Conservation (phyloP, 352 stramenopile genomes). For the Phytophthora rubi region DNA sequence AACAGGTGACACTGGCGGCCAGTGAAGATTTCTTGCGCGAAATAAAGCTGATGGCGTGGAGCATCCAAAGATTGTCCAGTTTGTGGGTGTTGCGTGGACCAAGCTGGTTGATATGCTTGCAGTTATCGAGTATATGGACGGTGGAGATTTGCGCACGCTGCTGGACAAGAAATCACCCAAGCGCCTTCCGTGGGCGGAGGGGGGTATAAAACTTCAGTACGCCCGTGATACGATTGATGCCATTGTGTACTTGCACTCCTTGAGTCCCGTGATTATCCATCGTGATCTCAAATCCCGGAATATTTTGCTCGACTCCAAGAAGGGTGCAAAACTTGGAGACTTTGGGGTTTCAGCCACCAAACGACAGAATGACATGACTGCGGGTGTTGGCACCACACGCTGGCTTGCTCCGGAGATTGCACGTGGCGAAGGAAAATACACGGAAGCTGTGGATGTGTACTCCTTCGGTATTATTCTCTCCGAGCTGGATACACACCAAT, state of each 20-base stretch:
- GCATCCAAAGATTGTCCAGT: slow-evolving; percentile 71
- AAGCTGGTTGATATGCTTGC: slow-evolving; percentile 71
- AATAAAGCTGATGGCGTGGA: slow-evolving; percentile 75
- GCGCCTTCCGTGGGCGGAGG: slow-evolving; percentile 33
- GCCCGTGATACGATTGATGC: slow-evolving; percentile 71
- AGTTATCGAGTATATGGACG: slow-evolving; percentile 77
- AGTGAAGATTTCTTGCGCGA: slow-evolving; percentile 74
- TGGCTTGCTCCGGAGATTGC: slow-evolving; percentile 74
- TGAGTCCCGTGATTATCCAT: slow-evolving; percentile 70
- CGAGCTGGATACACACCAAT: slow-evolving; percentile 71
- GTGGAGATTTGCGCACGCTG: slow-evolving; percentile 62
- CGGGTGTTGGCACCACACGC: slow-evolving; percentile 62
- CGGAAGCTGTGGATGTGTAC: slow-evolving; percentile 72
- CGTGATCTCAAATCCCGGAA: slow-evolving; percentile 80
- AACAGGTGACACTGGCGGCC: slow-evolving; percentile 48
- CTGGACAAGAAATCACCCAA: slow-evolving; percentile 48
- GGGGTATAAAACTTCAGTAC: slow-evolving; percentile 51
- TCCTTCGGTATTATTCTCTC: slow-evolving; percentile 73
- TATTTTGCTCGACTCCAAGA: slow-evolving; percentile 66
- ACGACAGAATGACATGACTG: slow-evolving; percentile 64
- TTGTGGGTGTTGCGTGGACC: slow-evolving; percentile 80
- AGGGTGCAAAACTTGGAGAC: slow-evolving; percentile 70
- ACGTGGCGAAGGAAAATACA: slow-evolving; percentile 66
- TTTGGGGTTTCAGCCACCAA: slow-evolving; percentile 72
- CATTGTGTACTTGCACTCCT: slow-evolving; percentile 74